Percentiles rank a stretch among this genome's conserved stretches.
Evolutionary conservation across 129 eudicot species (phyloP).

Genomic region (Deinandra increscens): DNA sequence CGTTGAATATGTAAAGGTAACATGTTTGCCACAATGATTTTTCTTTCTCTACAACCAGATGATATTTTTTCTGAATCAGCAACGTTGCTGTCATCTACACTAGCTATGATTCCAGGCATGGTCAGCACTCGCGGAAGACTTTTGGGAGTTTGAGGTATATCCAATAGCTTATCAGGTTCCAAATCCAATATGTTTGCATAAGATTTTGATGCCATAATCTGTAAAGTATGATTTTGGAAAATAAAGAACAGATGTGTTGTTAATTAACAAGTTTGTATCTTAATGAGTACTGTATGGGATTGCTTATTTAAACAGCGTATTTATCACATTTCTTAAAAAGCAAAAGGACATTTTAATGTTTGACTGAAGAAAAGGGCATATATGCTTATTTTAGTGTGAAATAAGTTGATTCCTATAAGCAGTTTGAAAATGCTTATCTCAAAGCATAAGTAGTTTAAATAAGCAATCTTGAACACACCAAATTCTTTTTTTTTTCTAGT

Average conservation of each 20-base stretch:
- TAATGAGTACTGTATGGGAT: background rate
- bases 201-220: slow-evolving; percentile 64
- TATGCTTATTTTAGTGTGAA: background rate
- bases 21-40: slow-evolving; percentile 82
- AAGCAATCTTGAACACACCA: slow-evolving; percentile 1
- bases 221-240: background rate
- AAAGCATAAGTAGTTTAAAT: background rate
- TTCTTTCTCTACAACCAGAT: slow-evolving; percentile 47
- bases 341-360: background rate
- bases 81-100: slow-evolving; percentile 43
- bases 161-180: slow-evolving; percentile 57
- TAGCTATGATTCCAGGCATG: slow-evolving; percentile 71
- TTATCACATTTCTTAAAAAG: background rate
- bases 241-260: slow-evolving; percentile 11
- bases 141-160: slow-evolving; percentile 82
- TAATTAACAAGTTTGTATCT: slow-evolving; percentile 2
- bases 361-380: background rate
- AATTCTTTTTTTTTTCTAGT: background rate
- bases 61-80: slow-evolving; percentile 49
- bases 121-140: slow-evolving; percentile 75
- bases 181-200: slow-evolving; percentile 54
- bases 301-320: background rate
- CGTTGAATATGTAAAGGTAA: slow-evolving; percentile 63
- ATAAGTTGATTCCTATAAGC: background rate
- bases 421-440: too few species aligned